These are phyloP conservation scores for Cochlearia excelsa DNA, from an alignment of 345 rosid species.

Conservation along the genomic window DNA sequence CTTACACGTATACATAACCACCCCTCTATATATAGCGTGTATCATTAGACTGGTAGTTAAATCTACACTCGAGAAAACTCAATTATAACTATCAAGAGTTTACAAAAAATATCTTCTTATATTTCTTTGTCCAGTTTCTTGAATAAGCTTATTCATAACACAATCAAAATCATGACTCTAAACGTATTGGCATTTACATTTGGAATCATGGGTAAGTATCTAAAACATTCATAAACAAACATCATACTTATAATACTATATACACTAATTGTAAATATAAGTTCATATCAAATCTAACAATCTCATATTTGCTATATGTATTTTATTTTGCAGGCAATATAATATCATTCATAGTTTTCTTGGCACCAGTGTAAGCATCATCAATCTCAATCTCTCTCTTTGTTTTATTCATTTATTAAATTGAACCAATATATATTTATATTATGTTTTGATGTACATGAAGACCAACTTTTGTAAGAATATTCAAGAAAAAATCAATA, in stretches of 20 bases:
- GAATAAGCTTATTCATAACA: conserved; percentile 7
- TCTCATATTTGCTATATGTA: conserved; percentile 7
- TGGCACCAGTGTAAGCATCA: conserved; percentile 66
- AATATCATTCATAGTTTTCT: conserved; percentile 55
- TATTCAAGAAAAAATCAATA: conserved; percentile 60
- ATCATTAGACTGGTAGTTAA: conserved; percentile 16
- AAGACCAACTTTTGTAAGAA: conserved; percentile 63
- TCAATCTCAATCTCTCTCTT: conserved; percentile 3
- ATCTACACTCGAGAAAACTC: conserved; percentile 26
- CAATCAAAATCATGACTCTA: conserved; percentile 24
- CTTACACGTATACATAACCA: too few species aligned
- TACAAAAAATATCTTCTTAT: conserved; percentile 9
- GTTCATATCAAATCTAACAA: not conserved
- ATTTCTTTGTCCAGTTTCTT: conserved; percentile 7
- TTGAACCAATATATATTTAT: not conserved
- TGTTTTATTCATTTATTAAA: not conserved
- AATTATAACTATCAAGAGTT: conserved; percentile 19
- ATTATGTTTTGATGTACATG: conserved; percentile 12
- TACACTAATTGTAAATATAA: not conserved
- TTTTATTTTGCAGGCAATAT: conserved; percentile 57
- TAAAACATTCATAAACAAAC: conserved; percentile 3
- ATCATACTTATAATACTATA: not conserved
- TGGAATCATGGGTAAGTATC: conserved; percentile 37
- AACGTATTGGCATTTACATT: conserved; percentile 33
- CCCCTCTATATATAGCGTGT: conserved; percentile 25